These are phyloP conservation scores for Prorocentrum cordatum DNA, from an alignment of 169 alveolate genomes.

Conservation along the genomic window DNA sequence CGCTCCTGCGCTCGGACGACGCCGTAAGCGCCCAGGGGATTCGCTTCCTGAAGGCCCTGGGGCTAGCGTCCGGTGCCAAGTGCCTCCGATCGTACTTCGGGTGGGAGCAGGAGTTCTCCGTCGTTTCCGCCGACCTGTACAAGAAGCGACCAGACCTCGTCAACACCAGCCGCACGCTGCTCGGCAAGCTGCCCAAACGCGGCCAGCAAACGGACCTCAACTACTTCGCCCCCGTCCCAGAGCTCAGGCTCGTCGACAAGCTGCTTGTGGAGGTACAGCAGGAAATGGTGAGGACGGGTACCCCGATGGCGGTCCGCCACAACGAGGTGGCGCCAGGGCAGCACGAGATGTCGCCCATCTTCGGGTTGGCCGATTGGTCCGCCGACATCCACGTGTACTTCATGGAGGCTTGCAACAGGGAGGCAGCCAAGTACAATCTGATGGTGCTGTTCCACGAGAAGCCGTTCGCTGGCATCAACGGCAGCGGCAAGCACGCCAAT, in stretches of 20 bases:
- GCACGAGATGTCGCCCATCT: conserved; percentile 62
- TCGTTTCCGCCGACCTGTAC: not conserved
- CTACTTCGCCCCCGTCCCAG: conserved; percentile 43
- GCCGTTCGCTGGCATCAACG: conserved; percentile 68
- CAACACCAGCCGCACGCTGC: conserved; percentile 34
- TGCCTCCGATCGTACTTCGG: conserved; percentile 23
- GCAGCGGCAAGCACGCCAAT: conserved; percentile 67
- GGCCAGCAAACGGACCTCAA: conserved; percentile 47
- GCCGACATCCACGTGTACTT: conserved; percentile 5
- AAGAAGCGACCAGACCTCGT: conserved; percentile 36
- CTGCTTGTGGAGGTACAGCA: not conserved
- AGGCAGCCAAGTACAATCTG: conserved; percentile 32
- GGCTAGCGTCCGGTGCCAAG: conserved; percentile 25
- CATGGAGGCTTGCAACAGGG: conserved; percentile 46
- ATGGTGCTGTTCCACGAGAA: conserved; percentile 22
- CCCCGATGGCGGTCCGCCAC: not conserved
- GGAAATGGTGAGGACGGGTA: not conserved
- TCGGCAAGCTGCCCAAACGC: conserved; percentile 47
- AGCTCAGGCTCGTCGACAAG: too few relatives aligned
- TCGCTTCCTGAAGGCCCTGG: conserved; percentile 22
- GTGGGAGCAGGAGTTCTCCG: conserved; percentile 47
- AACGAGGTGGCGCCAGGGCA: conserved; percentile 38
- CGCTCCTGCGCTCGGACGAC: conserved; percentile 42
- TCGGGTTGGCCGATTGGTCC: conserved; percentile 36
- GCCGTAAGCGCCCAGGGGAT: conserved; percentile 16